Percentiles rank a stretch among this genome's conserved stretches.
These are phyloP conservation scores for Acacia concinna DNA, from an alignment of 331 rosid genomes.

Conservation along the genomic window DNA sequence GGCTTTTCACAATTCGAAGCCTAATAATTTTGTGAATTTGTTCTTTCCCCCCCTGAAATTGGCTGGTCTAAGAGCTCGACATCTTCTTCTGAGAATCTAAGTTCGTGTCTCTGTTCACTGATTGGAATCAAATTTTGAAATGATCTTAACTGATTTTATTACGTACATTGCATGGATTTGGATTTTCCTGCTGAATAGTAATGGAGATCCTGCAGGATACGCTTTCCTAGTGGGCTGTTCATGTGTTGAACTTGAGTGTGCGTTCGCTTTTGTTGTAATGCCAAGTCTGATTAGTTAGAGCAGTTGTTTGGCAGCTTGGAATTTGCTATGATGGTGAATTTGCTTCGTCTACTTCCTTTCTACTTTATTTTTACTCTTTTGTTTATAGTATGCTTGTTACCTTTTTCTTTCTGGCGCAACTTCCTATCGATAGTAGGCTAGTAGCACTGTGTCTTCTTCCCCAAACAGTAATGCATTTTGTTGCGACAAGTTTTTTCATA, in stretches of 20 bases:
- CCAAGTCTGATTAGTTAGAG: constrained; percentile 13
- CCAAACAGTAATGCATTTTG: not conserved
- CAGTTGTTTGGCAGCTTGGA: constrained; percentile 24
- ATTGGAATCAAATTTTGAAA: constrained; percentile 7
- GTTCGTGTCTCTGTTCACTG: not conserved
- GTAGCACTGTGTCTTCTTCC: not conserved
- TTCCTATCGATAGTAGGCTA: not conserved
- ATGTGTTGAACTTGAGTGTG: not conserved
- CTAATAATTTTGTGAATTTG: not conserved
- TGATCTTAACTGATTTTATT: not conserved
- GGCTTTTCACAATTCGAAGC: constrained; percentile 1
- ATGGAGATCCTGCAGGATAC: constrained; percentile 8
- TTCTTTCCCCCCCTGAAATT: not conserved
- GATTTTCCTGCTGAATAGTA: not conserved
- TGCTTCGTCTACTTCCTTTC: constrained; percentile 6
- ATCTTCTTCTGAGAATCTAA: constrained; percentile 27
- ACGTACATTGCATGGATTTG: constrained; percentile 29
- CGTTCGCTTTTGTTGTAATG: constrained; percentile 13
- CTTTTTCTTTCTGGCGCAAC: not conserved
- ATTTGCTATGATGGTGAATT: constrained; percentile 30
- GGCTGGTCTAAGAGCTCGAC: not conserved
- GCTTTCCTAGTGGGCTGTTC: not conserved
- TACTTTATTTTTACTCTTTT: not conserved
- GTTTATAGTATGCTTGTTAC: not conserved
- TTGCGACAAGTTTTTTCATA: not conserved